Percentiles rank a stretch among this genome's conserved stretches.
Evolutionary conservation across 345 rosid species (phyloP).

Genomic region (Eucalyptus rudis): DNA sequence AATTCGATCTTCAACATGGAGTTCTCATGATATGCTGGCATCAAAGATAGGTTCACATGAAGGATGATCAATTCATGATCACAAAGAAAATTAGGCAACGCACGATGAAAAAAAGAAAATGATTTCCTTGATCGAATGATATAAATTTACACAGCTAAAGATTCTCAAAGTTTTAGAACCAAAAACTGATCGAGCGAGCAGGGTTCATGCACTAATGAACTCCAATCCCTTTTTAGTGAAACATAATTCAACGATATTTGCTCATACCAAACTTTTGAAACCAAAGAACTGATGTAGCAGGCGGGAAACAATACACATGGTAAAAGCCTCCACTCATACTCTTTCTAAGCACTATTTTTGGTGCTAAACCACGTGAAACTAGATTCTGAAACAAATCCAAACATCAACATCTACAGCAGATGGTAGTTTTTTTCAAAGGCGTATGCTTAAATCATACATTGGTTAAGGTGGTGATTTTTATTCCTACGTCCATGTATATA

Average conservation of each 20-base stretch:
- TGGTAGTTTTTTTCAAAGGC: neutral
- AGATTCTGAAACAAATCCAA: neutral
- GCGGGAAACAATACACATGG: neutral
- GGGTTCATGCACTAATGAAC: neutral
- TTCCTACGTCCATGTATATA: neutral
- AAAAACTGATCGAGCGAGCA: neutral
- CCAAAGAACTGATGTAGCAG: neutral
- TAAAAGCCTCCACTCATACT: neutral
- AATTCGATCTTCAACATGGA: neutral
- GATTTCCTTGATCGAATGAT: neutral
- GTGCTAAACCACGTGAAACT: neutral
- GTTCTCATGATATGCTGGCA: neutral
- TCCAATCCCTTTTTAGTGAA: neutral
- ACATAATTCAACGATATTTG: neutral
- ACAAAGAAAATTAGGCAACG: neutral
- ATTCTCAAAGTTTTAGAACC: neutral
- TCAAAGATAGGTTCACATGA: neutral
- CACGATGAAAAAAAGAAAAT: neutral
- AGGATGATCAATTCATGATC: neutral
- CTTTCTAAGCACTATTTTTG: neutral
- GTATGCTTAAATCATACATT: neutral
- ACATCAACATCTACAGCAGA: neutral
- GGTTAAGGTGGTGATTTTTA: neutral
- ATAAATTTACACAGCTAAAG: neutral
- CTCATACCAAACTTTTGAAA: neutral